Percentiles rank a stretch among this genome's conserved stretches.
phyloP scores from a whole-genome alignment of 768 basidiomycete genomes.

The Cubamyces lactineus region DNA sequence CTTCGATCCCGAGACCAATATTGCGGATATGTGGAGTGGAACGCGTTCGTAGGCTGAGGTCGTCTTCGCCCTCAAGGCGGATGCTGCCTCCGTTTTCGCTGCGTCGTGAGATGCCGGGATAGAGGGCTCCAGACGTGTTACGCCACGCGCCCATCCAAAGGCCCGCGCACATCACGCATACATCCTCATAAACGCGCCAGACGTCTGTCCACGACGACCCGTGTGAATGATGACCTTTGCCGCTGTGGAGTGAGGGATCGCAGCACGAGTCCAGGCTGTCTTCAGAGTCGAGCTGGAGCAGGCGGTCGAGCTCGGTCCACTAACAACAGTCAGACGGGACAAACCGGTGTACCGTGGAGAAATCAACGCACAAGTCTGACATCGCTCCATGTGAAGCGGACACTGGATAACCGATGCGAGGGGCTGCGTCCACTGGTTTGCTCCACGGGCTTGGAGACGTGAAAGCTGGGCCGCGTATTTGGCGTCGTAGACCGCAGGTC shows the following conservation, averaged over 20 bases:
- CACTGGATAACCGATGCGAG: slow-evolving; percentile 58
- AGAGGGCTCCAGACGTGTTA: slow-evolving; percentile 49
- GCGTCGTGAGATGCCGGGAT: slow-evolving; percentile 51
- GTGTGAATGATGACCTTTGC: slow-evolving; percentile 22
- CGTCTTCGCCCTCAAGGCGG: slow-evolving; percentile 66
- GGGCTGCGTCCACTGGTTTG: slow-evolving; percentile 43
- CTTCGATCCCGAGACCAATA: slow-evolving; percentile 28
- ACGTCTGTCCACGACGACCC: slow-evolving; percentile 68
- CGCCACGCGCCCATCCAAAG: slow-evolving; percentile 80
- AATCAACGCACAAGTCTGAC: slow-evolving; percentile 60
- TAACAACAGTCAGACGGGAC: slow-evolving; percentile 30
- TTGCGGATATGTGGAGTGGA: slow-evolving; percentile 35
- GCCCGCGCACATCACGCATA: slow-evolving; percentile 79
- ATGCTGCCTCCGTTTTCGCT: slow-evolving; percentile 58
- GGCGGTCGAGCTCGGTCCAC: slow-evolving; percentile 81
- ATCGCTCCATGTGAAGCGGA: slow-evolving; percentile 85
- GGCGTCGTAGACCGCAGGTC: slow-evolving; percentile 74
- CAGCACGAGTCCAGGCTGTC: slow-evolving; percentile 30
- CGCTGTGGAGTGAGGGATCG: slow-evolving; percentile 23
- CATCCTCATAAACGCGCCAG: slow-evolving; percentile 85
- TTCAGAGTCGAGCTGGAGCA: slow-evolving; percentile 57
- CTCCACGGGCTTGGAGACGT: slow-evolving; percentile 54
- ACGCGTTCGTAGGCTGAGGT: slow-evolving; percentile 31
- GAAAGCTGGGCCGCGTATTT: slow-evolving; percentile 67
- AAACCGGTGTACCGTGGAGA: background rate